Conservation (phyloP, 192 early-diverging fungal genomes). For the Chytriomyces confervae region DNA sequence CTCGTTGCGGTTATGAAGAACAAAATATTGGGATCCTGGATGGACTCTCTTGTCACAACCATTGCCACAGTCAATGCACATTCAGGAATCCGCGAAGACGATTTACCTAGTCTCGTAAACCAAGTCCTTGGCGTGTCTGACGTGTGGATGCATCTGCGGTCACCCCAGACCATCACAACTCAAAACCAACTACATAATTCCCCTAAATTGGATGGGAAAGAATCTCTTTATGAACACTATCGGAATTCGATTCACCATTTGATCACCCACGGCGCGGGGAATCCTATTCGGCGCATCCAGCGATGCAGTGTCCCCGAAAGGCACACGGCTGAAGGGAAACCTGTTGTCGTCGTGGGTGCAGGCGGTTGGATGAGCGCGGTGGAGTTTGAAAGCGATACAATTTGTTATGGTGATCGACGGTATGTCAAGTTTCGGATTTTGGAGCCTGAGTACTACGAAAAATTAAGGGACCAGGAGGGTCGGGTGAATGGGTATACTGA, state of each 20-base stretch:
- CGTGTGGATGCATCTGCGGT: background rate
- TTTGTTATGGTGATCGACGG: constrained; percentile 29
- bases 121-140: background rate
- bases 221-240: too few species aligned
- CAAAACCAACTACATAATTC: too few species aligned
- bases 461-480: background rate
- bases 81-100: too few species aligned
- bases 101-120: too few species aligned
- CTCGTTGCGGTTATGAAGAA: constrained; percentile 21
- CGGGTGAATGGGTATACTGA: background rate
- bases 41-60: background rate
- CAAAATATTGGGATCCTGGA: constrained; percentile 16
- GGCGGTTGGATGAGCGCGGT: constrained; percentile 17
- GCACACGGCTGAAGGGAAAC: background rate
- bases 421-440: constrained; percentile 16
- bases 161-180: too few species aligned
- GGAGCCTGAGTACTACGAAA: constrained; percentile 1
- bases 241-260: background rate
- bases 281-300: background rate
- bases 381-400: constrained; percentile 30
- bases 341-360: background rate
- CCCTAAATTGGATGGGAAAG: too few species aligned
- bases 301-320: background rate
- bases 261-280: background rate
- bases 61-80: too few species aligned